Conservation (phyloP, 192 early-diverging fungal species). For the Obelidium mucronatum region DNA sequence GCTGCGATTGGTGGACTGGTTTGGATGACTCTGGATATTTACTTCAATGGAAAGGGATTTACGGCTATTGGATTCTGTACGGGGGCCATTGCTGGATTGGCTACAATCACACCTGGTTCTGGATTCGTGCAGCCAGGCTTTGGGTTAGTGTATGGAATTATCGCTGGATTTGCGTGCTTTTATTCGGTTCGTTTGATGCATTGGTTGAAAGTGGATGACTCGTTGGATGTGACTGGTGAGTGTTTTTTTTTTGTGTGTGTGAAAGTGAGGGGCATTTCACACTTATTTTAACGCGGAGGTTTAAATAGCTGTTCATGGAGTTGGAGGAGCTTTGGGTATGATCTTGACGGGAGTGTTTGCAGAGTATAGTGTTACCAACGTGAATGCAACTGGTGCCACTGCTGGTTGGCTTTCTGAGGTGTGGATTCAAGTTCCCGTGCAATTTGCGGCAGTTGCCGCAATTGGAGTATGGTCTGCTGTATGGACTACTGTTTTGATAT, state of each 20-base stretch:
- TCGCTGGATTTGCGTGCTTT: conserved; percentile 68
- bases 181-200: conserved; percentile 68
- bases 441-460: conserved; percentile 73
- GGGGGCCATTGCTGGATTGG: conserved; percentile 90
- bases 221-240: conserved; percentile 13
- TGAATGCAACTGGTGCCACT: conserved; percentile 58
- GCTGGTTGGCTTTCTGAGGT: conserved; percentile 81
- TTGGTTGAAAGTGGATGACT: conserved; percentile 76
- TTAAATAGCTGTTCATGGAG: background rate
- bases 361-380: conserved; percentile 70
- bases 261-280: too few species aligned
- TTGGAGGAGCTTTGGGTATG: conserved; percentile 26
- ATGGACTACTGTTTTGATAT: conserved; percentile 74
- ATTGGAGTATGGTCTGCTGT: conserved; percentile 80
- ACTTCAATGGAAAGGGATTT: conserved; percentile 74
- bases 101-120: conserved; percentile 90
- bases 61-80: conserved; percentile 95
- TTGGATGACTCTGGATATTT: conserved; percentile 84
- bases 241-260: too few species aligned
- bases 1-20: conserved; percentile 81
- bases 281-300: too few species aligned
- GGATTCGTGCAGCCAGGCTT: conserved; percentile 86
- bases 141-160: conserved; percentile 72
- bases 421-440: conserved; percentile 78
- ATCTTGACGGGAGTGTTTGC: conserved; percentile 93